A percentile compares a stretch with the other conserved stretches of the same genome.
phyloP scores from a whole-genome alignment of 176 grass and related monocot genomes.

The Carex parvula region DNA sequence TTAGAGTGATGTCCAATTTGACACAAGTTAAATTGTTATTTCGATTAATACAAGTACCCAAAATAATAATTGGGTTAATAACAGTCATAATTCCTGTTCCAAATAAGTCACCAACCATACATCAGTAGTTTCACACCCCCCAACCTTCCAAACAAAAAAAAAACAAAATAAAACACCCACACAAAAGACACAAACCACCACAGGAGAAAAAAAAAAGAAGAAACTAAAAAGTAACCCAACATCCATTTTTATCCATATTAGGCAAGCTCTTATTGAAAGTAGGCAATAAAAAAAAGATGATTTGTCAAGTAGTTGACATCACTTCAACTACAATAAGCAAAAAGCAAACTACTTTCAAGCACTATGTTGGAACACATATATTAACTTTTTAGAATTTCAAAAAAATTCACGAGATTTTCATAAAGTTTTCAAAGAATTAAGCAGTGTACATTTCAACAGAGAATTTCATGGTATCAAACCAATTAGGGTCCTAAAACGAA shows the following conservation, averaged over 20 bases:
- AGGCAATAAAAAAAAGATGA: neutral
- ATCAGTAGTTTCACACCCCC: no score
- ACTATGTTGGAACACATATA: neutral
- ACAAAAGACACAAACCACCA: neutral
- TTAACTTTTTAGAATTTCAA: neutral
- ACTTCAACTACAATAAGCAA: neutral
- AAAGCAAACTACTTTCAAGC: neutral
- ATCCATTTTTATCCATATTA: neutral
- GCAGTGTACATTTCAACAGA: neutral
- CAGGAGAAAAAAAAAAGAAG: neutral
- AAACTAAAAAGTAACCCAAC: neutral
- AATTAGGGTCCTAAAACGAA: neutral
- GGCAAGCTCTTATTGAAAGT: neutral
- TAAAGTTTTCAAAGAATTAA: neutral
- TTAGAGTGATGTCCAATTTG: no score
- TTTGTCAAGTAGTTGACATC: neutral
- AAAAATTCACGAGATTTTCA: neutral
- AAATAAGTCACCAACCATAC: no score
- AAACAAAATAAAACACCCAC: neutral
- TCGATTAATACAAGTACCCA: no score
- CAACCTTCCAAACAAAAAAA: neutral
- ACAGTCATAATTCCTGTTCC: no score
- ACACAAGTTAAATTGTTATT: no score
- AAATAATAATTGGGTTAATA: no score
- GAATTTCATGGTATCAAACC: neutral